phyloP scores from a whole-genome alignment of 805 yeast species.

The Cyberlindnera subsufficiens region DNA sequence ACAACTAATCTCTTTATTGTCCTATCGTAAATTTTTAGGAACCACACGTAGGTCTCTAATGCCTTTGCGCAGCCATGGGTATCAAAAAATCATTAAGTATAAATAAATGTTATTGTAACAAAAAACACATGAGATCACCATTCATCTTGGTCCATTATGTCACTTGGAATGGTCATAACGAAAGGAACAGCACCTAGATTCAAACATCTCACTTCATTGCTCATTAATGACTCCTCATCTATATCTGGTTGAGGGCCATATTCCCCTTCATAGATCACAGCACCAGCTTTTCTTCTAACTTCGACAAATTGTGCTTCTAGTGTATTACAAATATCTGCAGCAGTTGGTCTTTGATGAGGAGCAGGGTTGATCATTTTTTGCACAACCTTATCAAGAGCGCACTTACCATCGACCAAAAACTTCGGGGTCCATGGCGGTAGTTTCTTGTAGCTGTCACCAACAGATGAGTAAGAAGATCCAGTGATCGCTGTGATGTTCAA shows the following conservation, averaged over 20 bases:
- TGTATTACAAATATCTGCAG: slow-evolving; percentile 59
- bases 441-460: slow-evolving; percentile 18
- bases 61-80: background rate
- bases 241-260: slow-evolving; percentile 72
- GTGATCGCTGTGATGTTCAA: slow-evolving; percentile 20
- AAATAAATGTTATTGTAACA: background rate
- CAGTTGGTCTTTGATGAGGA: slow-evolving; percentile 77
- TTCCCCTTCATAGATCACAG: slow-evolving; percentile 92
- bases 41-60: too few relatives aligned
- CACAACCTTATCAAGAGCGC: slow-evolving; percentile 72
- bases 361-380: slow-evolving; percentile 86
- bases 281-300: slow-evolving; percentile 79
- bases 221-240: slow-evolving; percentile 23
- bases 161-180: slow-evolving; percentile 15
- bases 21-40: too few relatives aligned
- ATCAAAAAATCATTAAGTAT: background rate
- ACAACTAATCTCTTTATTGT: too few relatives aligned
- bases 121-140: slow-evolving; percentile 8
- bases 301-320: slow-evolving; percentile 78
- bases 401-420: slow-evolving; percentile 68
- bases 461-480: slow-evolving; percentile 25
- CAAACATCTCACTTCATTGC: slow-evolving; percentile 14
- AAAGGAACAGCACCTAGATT: slow-evolving; percentile 14
- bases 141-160: slow-evolving; percentile 19
- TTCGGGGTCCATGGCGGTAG: slow-evolving; percentile 86